phyloP scores from a whole-genome alignment of 106 monocot species.

The Dioscorea dumetorum region DNA sequence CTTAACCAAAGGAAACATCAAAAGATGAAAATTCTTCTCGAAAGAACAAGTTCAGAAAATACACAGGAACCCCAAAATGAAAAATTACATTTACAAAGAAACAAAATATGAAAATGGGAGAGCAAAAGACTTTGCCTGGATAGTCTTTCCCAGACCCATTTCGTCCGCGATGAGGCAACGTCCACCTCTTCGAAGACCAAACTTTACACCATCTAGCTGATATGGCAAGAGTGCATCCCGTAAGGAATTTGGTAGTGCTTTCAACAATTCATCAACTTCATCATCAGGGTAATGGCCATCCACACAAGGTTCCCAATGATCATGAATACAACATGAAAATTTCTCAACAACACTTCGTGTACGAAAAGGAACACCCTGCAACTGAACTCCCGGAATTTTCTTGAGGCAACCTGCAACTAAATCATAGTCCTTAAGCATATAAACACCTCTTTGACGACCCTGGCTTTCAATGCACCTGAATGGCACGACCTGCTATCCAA shows the following conservation, averaged over 20 bases:
- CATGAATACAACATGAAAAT: constrained; percentile 32
- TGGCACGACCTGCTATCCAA: constrained; percentile 18
- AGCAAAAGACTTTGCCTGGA: constrained; percentile 43
- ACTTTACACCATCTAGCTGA: constrained; percentile 87
- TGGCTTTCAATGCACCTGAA: constrained; percentile 40
- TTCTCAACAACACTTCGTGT: constrained; percentile 58
- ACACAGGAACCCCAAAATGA: neutral
- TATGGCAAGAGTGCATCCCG: constrained; percentile 67
- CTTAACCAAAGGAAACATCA: no score
- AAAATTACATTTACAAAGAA: neutral
- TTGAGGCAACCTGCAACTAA: constrained; percentile 42
- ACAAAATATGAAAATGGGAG: neutral
- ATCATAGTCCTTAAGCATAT: constrained; percentile 58
- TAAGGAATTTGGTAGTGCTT: constrained; percentile 42
- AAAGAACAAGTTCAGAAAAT: neutral
- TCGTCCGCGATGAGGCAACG: constrained; percentile 98
- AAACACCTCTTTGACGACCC: constrained; percentile 30
- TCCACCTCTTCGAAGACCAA: constrained; percentile 75
- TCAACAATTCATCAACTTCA: constrained; percentile 54
- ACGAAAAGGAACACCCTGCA: constrained; percentile 71
- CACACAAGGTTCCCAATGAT: constrained; percentile 49
- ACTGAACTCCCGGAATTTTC: constrained; percentile 33
- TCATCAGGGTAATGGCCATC: constrained; percentile 49
- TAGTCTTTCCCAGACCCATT: constrained; percentile 96
- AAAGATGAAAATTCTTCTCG: no score